phyloP scores from a whole-genome alignment of 2,329 filamentous ascomycete species.

The Colletotrichum sp. region DNA sequence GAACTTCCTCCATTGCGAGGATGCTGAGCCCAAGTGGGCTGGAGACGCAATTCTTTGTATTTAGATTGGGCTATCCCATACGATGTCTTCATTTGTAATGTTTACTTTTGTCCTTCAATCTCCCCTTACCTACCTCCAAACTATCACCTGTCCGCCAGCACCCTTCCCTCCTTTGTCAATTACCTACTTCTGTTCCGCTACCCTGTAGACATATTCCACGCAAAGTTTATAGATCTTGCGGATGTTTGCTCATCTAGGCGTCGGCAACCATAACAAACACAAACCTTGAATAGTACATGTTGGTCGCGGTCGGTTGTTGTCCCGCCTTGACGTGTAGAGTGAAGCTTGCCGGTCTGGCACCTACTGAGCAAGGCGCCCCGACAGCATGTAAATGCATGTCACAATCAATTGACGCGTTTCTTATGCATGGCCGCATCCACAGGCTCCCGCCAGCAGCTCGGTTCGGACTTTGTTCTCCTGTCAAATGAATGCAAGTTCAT shows the following conservation, averaged over 20 bases:
- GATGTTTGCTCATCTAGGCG: background rate
- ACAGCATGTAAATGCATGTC: background rate
- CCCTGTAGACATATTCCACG: background rate
- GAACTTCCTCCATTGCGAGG: background rate
- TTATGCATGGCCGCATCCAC: background rate
- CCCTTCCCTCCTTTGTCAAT: background rate
- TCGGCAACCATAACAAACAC: background rate
- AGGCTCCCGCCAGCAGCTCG: background rate
- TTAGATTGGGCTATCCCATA: background rate
- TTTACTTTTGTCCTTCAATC: background rate
- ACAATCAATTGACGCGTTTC: background rate
- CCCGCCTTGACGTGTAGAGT: background rate
- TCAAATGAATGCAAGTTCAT: background rate
- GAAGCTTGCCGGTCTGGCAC: background rate
- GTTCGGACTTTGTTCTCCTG: background rate
- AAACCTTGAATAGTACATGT: background rate
- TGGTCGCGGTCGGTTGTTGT: background rate
- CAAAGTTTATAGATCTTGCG: background rate
- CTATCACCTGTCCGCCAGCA: background rate
- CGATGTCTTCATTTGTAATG: background rate
- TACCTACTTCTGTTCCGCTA: background rate
- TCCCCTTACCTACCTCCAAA: background rate
- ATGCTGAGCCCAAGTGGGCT: background rate
- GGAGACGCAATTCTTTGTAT: background rate
- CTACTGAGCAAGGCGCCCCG: rapidly evolving